Conservation (phyloP, 2,329 filamentous ascomycete species). For the Aspergillus sp. region DNA sequence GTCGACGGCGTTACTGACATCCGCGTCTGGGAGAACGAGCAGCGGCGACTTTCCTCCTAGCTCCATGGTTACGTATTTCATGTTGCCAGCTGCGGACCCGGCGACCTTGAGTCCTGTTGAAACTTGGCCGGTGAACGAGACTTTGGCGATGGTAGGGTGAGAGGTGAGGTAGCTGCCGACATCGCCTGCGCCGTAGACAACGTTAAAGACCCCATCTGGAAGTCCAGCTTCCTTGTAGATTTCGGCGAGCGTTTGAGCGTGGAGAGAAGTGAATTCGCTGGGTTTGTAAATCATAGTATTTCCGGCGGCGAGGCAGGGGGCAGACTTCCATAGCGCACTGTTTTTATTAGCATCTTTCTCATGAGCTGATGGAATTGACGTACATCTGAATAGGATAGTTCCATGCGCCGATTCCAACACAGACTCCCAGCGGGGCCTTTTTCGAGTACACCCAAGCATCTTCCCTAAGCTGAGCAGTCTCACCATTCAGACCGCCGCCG, state of each 20-base stretch:
- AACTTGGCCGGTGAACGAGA: slow-evolving; percentile 88
- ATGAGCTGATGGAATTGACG: slow-evolving; percentile 8
- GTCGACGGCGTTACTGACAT: slow-evolving; percentile 79
- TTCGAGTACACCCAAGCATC: slow-evolving; percentile 83
- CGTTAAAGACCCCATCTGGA: slow-evolving; percentile 83
- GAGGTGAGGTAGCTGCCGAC: slow-evolving; percentile 76
- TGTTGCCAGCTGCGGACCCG: slow-evolving; percentile 71
- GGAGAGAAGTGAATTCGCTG: slow-evolving; percentile 84
- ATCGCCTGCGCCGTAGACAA: slow-evolving; percentile 78
- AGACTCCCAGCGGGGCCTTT: slow-evolving; percentile 81
- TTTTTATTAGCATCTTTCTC: slow-evolving; percentile 10
- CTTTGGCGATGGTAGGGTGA: slow-evolving; percentile 77
- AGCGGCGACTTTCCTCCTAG: slow-evolving; percentile 85
- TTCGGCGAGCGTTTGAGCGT: slow-evolving; percentile 74
- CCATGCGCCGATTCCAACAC: slow-evolving; percentile 86
- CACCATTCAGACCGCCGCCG: slow-evolving; percentile 77
- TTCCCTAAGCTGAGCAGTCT: slow-evolving; percentile 72
- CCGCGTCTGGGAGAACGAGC: slow-evolving; percentile 78
- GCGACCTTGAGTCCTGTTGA: slow-evolving; percentile 83
- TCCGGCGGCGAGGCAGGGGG: slow-evolving; percentile 80
- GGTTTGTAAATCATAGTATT: slow-evolving; percentile 94
- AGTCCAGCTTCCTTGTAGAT: slow-evolving; percentile 79
- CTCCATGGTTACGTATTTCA: slow-evolving; percentile 94
- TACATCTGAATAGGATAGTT: slow-evolving; percentile 88
- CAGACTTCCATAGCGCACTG: slow-evolving; percentile 81